Base-by-base conservation (phyloP, 192 early-diverging fungal species). In the Backusella tarrabulga region DNA sequence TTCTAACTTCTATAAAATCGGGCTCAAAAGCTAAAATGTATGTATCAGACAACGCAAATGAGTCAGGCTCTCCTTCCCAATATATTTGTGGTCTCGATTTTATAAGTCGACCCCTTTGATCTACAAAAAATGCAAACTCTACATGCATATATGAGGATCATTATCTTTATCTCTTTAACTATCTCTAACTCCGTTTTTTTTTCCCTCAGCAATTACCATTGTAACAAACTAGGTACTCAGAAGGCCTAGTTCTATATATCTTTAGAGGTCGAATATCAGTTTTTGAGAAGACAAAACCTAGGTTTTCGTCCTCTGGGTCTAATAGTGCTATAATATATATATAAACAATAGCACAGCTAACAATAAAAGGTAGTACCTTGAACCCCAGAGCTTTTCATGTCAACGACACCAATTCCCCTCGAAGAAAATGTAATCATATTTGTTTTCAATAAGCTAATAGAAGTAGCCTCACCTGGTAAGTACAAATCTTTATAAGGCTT, bases 51-150 rank as follows among this genome's bases (percentile, higher is more conserved):
- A 92, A 87, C 36, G 94, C 92, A 85, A 97, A 98, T 60, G 91
- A 88, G 23, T 89, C 90, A 6, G 97, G 97, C 4, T 84, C 83
- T 1, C 97, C 97, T 36, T 91, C 91, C 96, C 96, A 98, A 66
- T 93, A 83, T 41, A 98, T 91, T 40, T 92, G 87, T 87, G 87
- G 92, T 72, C 94, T 90, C 23, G 84, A 81, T 36, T 91, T 83
- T 40, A 93, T 88, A 35, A 93, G 83, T 71, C 92, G 87, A 56
- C 97, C 97, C 75, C 89, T 87, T 76, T 93, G 89, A 83, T 98
- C 93, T 44, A 99, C 93, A 80, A 92, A 98, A 77, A 99, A 98
- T 8, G 90, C 95, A 86, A 95, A 94, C 80, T 97, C 96, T 95
- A 81, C 26, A 38, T 50, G 56, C 15, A 26, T 17, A 11, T 21